phyloP scores from a whole-genome alignment of 371 early-diverging fungal genomes.

The Nosema muscidifuracis region DNA sequence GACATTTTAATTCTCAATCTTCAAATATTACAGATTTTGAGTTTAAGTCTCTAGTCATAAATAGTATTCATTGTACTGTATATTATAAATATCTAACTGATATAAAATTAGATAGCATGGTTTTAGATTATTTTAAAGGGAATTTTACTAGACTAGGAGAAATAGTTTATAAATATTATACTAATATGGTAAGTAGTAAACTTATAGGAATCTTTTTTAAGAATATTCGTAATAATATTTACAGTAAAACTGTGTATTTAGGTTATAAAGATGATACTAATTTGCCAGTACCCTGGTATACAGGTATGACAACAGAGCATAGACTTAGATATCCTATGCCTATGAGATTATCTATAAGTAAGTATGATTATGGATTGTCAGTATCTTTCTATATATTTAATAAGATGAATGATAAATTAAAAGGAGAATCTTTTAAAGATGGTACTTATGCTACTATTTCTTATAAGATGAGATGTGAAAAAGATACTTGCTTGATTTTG shows the following conservation, averaged over 20 bases:
- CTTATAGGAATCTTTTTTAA: not conserved
- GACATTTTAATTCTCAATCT: not conserved
- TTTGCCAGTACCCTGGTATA: constrained; percentile 1
- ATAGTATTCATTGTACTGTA: not conserved
- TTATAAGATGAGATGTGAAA: not conserved
- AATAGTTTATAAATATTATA: not conserved
- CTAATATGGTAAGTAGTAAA: not conserved
- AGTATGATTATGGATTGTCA: constrained; percentile 15
- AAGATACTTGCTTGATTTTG: constrained; percentile 7
- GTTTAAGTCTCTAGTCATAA: not conserved
- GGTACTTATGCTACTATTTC: constrained; percentile 8
- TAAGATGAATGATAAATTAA: not conserved
- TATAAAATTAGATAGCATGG: not conserved
- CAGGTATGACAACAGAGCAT: not conserved
- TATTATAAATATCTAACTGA: not conserved
- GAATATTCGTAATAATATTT: not conserved
- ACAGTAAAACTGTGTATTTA: not conserved
- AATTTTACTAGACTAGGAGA: not conserved
- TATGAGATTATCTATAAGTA: not conserved
- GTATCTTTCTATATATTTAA: constrained; percentile 26
- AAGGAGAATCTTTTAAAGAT: constrained; percentile 18
- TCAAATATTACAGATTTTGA: not conserved
- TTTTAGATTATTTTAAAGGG: not conserved
- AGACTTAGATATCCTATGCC: constrained; percentile 26
- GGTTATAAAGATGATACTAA: not conserved